A percentile compares a stretch with the other conserved stretches of the same genome.
These are phyloP conservation scores for Parathielavia appendiculata DNA, from an alignment of 495 filamentous ascomycete species.

Conservation along the genomic window DNA sequence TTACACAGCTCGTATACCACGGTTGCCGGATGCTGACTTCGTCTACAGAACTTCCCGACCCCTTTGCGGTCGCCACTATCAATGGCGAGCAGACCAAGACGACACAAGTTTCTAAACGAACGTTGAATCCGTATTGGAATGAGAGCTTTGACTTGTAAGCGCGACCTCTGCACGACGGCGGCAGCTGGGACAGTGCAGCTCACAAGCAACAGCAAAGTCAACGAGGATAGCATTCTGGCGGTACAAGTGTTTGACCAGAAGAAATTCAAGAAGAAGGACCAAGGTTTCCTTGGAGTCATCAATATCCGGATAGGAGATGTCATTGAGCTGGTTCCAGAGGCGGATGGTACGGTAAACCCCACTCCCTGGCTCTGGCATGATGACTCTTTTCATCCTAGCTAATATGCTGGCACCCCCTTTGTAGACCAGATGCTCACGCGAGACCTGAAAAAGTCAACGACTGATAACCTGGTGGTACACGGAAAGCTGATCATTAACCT, in stretches of 20 bases:
- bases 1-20: neutral
- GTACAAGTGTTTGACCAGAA: conserved; percentile 99
- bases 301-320: conserved; percentile 92
- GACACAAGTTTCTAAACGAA: conserved; percentile 92
- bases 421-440: conserved; percentile 90
- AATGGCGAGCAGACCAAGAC: conserved; percentile 96
- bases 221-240: conserved; percentile 90
- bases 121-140: conserved; percentile 98
- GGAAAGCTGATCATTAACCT: conserved; percentile 95
- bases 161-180: neutral
- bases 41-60: conserved; percentile 87
- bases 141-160: conserved; percentile 94
- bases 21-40: conserved; percentile 16
- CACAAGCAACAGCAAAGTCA: conserved; percentile 59
- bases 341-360: conserved; percentile 66
- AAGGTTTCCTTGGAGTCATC: conserved; percentile 95
- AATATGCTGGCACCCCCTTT: conserved; percentile 7
- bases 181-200: conserved; percentile 17
- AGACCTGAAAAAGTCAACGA: conserved; percentile 88
- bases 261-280: conserved; percentile 99
- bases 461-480: conserved; percentile 94
- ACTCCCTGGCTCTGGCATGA: neutral
- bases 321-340: conserved; percentile 80
- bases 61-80: conserved; percentile 94
- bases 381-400: conserved; percentile 6